These are phyloP conservation scores for Irpex rosettiformis DNA, from an alignment of 1,284 basidiomycete genomes.

Conservation along the genomic window DNA sequence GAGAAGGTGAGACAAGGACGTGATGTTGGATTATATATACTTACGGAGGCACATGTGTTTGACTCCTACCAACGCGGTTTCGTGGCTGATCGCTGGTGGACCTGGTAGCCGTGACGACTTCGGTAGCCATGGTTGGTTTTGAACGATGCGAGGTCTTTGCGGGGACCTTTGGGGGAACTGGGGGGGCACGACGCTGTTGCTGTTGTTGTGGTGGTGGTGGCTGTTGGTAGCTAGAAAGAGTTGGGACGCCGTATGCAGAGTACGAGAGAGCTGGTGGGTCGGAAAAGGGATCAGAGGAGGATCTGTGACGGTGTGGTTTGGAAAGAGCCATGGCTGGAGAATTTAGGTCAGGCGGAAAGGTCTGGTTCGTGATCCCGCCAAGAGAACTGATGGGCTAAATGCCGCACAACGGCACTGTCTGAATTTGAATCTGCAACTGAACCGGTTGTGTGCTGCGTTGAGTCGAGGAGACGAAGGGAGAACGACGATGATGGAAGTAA, in stretches of 20 bases:
- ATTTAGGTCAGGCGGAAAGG: conserved; percentile 22
- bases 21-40: conserved; percentile 19
- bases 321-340: conserved; percentile 26
- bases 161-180: conserved; percentile 28
- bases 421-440: neutral
- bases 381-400: conserved; percentile 16
- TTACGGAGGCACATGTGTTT: conserved; percentile 38
- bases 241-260: conserved; percentile 31
- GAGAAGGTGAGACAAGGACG: conserved; percentile 18
- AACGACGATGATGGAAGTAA: conserved; percentile 7
- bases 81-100: conserved; percentile 29
- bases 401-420: neutral
- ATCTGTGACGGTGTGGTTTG: conserved; percentile 42
- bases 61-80: conserved; percentile 42
- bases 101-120: conserved; percentile 37
- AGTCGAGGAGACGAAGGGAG: neutral
- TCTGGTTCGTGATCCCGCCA: conserved; percentile 25
- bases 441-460: neutral
- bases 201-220: conserved; percentile 18
- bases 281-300: conserved; percentile 58
- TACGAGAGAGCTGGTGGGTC: conserved; percentile 39
- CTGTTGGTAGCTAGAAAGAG: conserved; percentile 27
- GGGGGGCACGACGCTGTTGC: conserved; percentile 30
- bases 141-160: conserved; percentile 21
- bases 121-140: conserved; percentile 22